Evolutionary conservation across 768 basidiomycete species (phyloP).

Genomic region (Sarcodon sp.): DNA sequence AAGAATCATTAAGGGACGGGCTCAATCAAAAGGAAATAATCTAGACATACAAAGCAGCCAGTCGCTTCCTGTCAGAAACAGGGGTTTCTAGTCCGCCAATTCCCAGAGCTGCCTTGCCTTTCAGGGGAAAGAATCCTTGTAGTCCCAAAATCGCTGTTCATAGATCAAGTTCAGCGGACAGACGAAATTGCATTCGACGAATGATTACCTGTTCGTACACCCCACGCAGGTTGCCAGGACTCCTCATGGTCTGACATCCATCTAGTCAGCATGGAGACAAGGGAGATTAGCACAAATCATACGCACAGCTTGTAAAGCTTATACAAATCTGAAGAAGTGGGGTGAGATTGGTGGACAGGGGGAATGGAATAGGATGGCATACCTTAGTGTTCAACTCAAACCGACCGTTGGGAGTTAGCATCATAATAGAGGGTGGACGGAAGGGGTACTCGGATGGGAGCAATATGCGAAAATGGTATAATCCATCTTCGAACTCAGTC

Average conservation of each 20-base stretch:
- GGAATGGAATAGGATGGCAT: slow-evolving; percentile 9
- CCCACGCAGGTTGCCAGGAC: slow-evolving; percentile 98
- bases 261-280: slow-evolving; percentile 10
- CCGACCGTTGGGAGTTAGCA: slow-evolving; percentile 93
- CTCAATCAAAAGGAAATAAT: slow-evolving; percentile 2
- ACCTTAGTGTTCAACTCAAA: slow-evolving; percentile 96
- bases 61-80: slow-evolving; percentile 57
- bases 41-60: slow-evolving; percentile 56
- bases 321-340: slow-evolving; percentile 61
- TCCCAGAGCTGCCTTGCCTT: slow-evolving; percentile 77
- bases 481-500: slow-evolving; percentile 87
- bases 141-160: slow-evolving; percentile 68
- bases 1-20: neutral
- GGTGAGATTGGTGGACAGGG: neutral
- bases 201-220: slow-evolving; percentile 72
- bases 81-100: slow-evolving; percentile 84
- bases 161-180: slow-evolving; percentile 2
- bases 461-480: slow-evolving; percentile 92
- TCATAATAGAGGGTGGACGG: slow-evolving; percentile 89
- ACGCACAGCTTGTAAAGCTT: slow-evolving; percentile 81
- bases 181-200: slow-evolving; percentile 4
- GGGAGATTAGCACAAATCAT: neutral
- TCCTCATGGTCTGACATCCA: slow-evolving; percentile 75
- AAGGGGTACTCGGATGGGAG: slow-evolving; percentile 94
- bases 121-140: slow-evolving; percentile 82